Conservation (phyloP, 495 filamentous ascomycete species). For the Beverwykella pulmonaria region DNA sequence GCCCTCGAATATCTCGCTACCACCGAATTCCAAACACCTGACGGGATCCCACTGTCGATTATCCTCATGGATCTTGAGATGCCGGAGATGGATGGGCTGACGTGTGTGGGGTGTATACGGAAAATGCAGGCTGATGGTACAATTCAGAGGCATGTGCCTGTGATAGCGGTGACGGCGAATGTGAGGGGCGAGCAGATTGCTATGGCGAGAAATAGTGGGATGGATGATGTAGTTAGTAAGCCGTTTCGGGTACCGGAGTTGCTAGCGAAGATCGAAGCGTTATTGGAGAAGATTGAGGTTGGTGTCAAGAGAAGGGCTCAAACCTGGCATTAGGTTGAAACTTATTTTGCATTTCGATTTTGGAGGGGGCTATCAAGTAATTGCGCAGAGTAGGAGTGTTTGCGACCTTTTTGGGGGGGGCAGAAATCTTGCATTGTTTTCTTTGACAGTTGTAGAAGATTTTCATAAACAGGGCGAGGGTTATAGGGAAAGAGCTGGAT, state of each 20-base stretch:
- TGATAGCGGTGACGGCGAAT: conserved; percentile 43
- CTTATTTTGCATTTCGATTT: no score
- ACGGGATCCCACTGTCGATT: conserved; percentile 24
- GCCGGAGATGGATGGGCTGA: conserved; percentile 44
- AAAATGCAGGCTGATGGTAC: conserved; percentile 30
- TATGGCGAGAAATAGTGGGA: conserved; percentile 36
- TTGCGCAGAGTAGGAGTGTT: no score
- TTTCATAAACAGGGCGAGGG: no score
- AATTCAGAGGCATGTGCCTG: conserved; percentile 6
- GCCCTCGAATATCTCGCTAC: conserved; percentile 37
- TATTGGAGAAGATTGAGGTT: neutral
- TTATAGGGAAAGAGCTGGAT: no score
- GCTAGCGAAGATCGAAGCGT: conserved; percentile 10
- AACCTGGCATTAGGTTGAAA: no score
- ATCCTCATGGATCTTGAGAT: conserved; percentile 46
- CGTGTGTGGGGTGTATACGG: conserved; percentile 36
- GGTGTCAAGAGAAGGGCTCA: no score
- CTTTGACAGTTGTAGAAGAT: no score
- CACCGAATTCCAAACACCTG: conserved; percentile 6
- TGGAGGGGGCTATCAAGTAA: no score
- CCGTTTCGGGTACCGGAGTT: conserved; percentile 23
- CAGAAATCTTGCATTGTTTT: no score
- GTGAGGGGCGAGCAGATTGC: conserved; percentile 39
- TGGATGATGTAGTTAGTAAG: conserved; percentile 34
- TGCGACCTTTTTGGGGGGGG: no score